Evolutionary conservation across 169 alveolate species (phyloP).

Genomic region (Besnoitia besnoiti): DNA sequence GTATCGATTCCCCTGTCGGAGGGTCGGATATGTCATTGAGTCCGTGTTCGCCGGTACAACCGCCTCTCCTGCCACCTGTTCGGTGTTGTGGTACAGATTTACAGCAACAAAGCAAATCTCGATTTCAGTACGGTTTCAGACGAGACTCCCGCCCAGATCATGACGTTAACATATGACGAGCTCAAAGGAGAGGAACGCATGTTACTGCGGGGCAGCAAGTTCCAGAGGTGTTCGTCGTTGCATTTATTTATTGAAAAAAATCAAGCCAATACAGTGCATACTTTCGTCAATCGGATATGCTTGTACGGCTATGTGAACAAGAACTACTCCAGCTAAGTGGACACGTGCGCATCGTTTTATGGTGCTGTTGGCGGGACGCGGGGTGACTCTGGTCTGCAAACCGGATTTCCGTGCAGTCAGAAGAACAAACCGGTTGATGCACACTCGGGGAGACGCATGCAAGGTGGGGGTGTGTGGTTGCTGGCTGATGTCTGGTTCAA

Average conservation of each 20-base stretch:
- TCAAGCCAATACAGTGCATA: constrained; percentile 6
- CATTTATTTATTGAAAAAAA: constrained; percentile 8
- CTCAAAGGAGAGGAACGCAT: constrained; percentile 36
- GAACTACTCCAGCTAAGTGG: background rate
- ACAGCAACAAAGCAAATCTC: constrained; percentile 30
- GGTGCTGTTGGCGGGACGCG: no score
- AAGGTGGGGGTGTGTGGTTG: no score
- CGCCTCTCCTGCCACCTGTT: background rate
- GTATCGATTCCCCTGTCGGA: no score
- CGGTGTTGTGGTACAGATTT: background rate
- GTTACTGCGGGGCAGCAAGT: constrained; percentile 36
- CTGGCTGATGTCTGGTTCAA: no score
- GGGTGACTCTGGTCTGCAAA: no score
- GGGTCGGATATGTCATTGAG: no score
- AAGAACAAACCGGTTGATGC: no score
- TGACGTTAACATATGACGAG: background rate
- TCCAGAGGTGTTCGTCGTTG: constrained; percentile 31
- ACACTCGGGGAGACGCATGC: no score
- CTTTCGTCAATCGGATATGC: constrained; percentile 21
- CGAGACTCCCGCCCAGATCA: constrained; percentile 38
- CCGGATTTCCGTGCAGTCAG: no score
- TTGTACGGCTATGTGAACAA: constrained; percentile 38
- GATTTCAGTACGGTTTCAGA: constrained; percentile 30
- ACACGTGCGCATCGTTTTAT: background rate
- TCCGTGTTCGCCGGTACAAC: no score